Percentiles rank a stretch among this genome's conserved stretches.
Conservation (phyloP, 306 rosid species). For the Prunus salicina region DNA sequence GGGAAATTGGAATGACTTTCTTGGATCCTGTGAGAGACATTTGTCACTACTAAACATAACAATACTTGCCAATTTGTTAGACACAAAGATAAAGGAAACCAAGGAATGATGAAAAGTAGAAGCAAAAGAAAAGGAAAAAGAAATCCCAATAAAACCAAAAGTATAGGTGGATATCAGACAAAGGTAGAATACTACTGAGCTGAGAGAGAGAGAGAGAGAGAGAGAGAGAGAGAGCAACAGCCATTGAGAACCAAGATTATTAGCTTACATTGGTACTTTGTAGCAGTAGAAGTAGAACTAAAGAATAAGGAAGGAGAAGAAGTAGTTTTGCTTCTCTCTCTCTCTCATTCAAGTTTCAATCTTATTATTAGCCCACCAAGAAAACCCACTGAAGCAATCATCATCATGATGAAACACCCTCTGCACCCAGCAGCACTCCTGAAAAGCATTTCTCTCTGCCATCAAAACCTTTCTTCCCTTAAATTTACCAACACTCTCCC, state of each 20-base stretch:
- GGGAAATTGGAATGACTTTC: conserved; percentile 79
- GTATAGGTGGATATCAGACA: conserved; percentile 69
- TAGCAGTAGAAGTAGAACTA: too few species aligned
- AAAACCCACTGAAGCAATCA: conserved; percentile 68
- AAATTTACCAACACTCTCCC: conserved; percentile 49
- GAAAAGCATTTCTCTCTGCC: conserved; percentile 58
- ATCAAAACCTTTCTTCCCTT: conserved; percentile 75
- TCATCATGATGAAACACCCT: conserved; percentile 83
- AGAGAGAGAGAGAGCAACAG: neutral
- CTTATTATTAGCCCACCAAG: conserved; percentile 52
- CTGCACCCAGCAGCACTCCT: conserved; percentile 93
- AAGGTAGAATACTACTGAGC: conserved; percentile 51
- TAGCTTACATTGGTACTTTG: neutral
- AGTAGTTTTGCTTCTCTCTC: conserved; percentile 5
- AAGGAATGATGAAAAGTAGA: conserved; percentile 98
- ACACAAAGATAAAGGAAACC: conserved; percentile 66
- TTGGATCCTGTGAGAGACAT: conserved; percentile 91
- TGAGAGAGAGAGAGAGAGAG: conserved; percentile 17
- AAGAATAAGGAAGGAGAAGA: conserved; percentile 12
- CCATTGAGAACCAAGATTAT: neutral
- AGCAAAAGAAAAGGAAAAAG: conserved; percentile 52
- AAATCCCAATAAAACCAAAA: conserved; percentile 65
- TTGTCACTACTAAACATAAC: conserved; percentile 32
- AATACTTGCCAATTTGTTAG: conserved; percentile 52
- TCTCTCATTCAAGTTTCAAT: conserved; percentile 12